A percentile compares a stretch with the other conserved stretches of the same genome.
These are phyloP conservation scores for Rhodotorula diobovata DNA, from an alignment of 768 basidiomycete species.

Conservation along the genomic window DNA sequence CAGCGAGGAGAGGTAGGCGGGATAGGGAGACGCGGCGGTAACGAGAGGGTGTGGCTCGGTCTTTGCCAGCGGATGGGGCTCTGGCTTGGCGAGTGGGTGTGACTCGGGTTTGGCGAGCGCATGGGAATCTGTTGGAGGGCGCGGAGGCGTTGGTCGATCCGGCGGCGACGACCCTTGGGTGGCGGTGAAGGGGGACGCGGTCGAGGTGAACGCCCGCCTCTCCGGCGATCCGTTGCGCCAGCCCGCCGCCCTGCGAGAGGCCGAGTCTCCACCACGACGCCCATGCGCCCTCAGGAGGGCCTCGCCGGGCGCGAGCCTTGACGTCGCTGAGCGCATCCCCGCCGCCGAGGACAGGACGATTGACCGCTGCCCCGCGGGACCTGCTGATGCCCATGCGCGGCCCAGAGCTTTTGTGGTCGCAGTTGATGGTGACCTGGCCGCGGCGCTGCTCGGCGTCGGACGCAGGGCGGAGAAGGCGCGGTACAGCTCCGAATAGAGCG, in stretches of 20 bases:
- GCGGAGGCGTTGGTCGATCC: background rate
- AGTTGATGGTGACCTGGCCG: too few species aligned
- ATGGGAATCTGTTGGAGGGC: background rate
- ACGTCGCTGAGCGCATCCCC: background rate
- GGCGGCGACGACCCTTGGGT: too few species aligned
- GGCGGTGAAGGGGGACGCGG: background rate
- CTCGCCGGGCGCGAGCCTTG: too few species aligned
- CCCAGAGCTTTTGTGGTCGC: background rate
- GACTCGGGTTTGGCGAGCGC: background rate
- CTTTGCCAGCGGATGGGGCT: constrained; percentile 11
- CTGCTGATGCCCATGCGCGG: background rate
- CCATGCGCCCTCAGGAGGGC: background rate
- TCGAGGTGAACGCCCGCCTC: background rate
- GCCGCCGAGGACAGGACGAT: background rate
- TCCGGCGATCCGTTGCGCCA: background rate
- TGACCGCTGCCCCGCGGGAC: background rate
- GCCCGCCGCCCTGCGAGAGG: background rate
- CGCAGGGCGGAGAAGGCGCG: constrained; percentile 28
- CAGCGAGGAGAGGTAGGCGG: constrained; percentile 51
- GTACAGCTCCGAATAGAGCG: constrained; percentile 15
- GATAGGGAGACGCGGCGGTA: background rate
- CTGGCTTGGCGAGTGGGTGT: background rate
- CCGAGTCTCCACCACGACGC: background rate
- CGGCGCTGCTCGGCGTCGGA: background rate
- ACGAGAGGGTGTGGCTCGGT: constrained; percentile 6